phyloP scores from a whole-genome alignment of 331 rosid genomes.

The Quercus lobata region DNA sequence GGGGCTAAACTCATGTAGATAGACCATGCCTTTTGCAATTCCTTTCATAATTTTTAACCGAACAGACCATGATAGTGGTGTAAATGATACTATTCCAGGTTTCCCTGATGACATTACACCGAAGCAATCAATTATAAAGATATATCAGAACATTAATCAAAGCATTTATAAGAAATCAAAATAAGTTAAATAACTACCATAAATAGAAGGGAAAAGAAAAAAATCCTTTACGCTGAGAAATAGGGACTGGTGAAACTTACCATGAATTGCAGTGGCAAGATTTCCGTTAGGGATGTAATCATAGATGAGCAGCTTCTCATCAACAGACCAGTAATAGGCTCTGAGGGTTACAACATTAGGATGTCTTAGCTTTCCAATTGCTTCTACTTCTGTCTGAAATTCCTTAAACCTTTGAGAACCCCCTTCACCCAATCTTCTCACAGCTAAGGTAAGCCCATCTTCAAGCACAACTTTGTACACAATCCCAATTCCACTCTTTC shows the following conservation, averaged over 20 bases:
- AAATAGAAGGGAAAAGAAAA: background rate
- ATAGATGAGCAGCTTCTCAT: constrained; percentile 94
- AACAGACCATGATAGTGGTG: constrained; percentile 61
- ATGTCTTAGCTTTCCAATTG: constrained; percentile 91
- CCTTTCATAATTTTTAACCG: constrained; percentile 81
- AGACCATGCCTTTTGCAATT: constrained; percentile 73
- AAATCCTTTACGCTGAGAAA: background rate
- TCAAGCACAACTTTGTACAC: constrained; percentile 97
- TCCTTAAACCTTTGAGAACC: constrained; percentile 98
- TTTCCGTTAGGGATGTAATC: constrained; percentile 85
- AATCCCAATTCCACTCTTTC: constrained; percentile 94
- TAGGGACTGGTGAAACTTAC: constrained; percentile 28
- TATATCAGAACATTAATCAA: background rate
- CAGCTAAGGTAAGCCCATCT: constrained; percentile 84
- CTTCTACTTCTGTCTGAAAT: constrained; percentile 97
- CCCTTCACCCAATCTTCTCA: constrained; percentile 95
- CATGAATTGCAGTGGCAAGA: constrained; percentile 87
- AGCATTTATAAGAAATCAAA: background rate
- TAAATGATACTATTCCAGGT: constrained; percentile 54
- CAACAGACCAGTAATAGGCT: constrained; percentile 99
- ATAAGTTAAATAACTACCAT: background rate
- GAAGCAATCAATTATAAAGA: constrained; percentile 29
- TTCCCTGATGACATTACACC: constrained; percentile 48
- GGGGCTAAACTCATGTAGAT: constrained; percentile 92
- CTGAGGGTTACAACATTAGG: constrained; percentile 75